A percentile compares a stretch with the other conserved stretches of the same genome.
phyloP scores from a whole-genome alignment of 306 rosid genomes.

The Sesbania bispinosa region DNA sequence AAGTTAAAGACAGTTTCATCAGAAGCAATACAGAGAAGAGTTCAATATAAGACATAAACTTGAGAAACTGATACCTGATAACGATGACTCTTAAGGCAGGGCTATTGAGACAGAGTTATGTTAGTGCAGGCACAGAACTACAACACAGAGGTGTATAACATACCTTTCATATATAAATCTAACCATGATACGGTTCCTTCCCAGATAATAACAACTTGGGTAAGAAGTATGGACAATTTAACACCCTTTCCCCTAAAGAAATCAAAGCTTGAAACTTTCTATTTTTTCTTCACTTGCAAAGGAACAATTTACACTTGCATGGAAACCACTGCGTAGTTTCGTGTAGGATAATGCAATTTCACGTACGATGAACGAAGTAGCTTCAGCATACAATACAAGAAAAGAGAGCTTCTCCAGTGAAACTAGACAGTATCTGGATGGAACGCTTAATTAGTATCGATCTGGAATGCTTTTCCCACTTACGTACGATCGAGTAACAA shows the following conservation, averaged over 20 bases:
- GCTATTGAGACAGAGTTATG: neutral
- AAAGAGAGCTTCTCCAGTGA: neutral
- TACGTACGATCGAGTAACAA: no score
- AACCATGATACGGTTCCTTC: neutral
- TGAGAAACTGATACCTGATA: constrained; percentile 20
- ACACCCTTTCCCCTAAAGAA: no score
- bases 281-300: neutral
- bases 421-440: neutral
- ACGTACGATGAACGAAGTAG: constrained; percentile 16
- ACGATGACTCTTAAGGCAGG: neutral
- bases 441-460: no score
- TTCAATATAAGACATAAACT: neutral
- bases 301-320: neutral
- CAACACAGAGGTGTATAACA: constrained; percentile 5
- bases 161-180: constrained; percentile 10
- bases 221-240: no score
- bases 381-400: neutral
- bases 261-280: neutral
- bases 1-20: constrained; percentile 9
- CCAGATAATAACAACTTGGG: no score
- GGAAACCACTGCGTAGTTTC: constrained; percentile 34
- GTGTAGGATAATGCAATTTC: constrained; percentile 11
- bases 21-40: neutral
- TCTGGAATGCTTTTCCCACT: neutral
- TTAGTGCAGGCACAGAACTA: neutral